Base-by-base conservation (phyloP, 2,329 filamentous ascomycete genomes). In the Epichloe glyceriae region DNA sequence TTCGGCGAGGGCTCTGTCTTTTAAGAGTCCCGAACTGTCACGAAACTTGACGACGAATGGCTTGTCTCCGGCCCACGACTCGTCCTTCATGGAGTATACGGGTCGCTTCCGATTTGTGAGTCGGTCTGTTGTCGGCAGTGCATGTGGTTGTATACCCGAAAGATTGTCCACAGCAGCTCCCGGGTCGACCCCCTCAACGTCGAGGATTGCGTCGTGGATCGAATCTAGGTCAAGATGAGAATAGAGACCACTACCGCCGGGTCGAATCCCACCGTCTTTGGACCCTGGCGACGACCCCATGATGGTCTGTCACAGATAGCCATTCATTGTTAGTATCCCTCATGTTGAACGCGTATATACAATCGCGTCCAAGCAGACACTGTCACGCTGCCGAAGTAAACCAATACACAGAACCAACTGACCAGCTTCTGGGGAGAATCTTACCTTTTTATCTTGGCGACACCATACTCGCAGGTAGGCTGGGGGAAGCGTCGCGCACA, bases 401-500 rank as follows among this genome's bases (percentile, higher is more conserved):
- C 26, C 26, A 30, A 30, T 11, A 30, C 30, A 30, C 30, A 4
- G 30, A 4, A 30, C 17, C 15, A 15, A 19, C 17, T 39, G 38
- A 10, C 38, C 17, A 10, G 8, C 4, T 15, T 10, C n/a, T 39
- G 5, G n/a, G 17, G 26, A 17, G 19, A n/a, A n/a, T 34, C 22
- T 22, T 53, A 60, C 60, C 55, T 59, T 49, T 59, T 64, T n/a
- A 52, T 41, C 37, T 60, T 57, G 26, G 51, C 50, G 39, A 50
- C 50, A 30, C 53, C 60, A 51, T 79, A 79, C 55, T 75, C 68
- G 59, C 75, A 79, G 6, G 64, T 57, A 1, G 74, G 74, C 49
- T 70, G 72, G 0, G 75, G 75, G 53, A 74, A 78, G 33, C 75
- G 68, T 38, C 75, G 70, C 22, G 68, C 63, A 55, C 75, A 79